Conservation (phyloP, 257 asterid species). For the Osmanthus fragrans region DNA sequence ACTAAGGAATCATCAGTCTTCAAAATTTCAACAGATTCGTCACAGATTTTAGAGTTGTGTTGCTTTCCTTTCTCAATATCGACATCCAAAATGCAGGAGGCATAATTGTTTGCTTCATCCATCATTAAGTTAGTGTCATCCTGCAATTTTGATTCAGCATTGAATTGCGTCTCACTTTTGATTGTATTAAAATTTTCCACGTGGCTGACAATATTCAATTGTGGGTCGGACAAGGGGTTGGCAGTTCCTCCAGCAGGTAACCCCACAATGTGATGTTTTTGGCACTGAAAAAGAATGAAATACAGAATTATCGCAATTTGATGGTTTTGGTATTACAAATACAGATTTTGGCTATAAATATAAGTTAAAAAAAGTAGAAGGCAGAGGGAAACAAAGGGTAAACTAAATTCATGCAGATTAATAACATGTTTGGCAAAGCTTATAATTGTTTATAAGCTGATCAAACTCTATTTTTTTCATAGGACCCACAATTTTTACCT, state of each 20-base stretch:
- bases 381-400: neutral
- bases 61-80: slow-evolving; percentile 73
- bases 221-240: slow-evolving; percentile 22
- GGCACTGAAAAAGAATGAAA: slow-evolving; percentile 25
- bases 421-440: too few relatives aligned
- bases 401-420: neutral
- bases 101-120: slow-evolving; percentile 44
- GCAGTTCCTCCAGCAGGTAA: slow-evolving; percentile 24
- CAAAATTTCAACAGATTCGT: slow-evolving; percentile 42
- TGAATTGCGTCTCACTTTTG: slow-evolving; percentile 45
- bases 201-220: slow-evolving; percentile 3
- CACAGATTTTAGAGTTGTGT: slow-evolving; percentile 44
- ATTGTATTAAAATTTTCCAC: slow-evolving; percentile 37
- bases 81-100: slow-evolving; percentile 39
- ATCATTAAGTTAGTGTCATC: slow-evolving; percentile 39
- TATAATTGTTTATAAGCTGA: too few relatives aligned
- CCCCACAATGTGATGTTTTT: slow-evolving; percentile 19
- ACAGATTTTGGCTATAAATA: neutral
- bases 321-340: neutral
- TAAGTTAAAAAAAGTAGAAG: neutral
- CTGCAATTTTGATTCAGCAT: slow-evolving; percentile 40
- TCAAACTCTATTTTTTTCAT: too few relatives aligned
- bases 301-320: neutral
- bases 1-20: slow-evolving; percentile 58
- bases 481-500: too few relatives aligned